Evolutionary conservation across 352 stramenopile species (phyloP).

Genomic region (Aphanomyces stellatus): DNA sequence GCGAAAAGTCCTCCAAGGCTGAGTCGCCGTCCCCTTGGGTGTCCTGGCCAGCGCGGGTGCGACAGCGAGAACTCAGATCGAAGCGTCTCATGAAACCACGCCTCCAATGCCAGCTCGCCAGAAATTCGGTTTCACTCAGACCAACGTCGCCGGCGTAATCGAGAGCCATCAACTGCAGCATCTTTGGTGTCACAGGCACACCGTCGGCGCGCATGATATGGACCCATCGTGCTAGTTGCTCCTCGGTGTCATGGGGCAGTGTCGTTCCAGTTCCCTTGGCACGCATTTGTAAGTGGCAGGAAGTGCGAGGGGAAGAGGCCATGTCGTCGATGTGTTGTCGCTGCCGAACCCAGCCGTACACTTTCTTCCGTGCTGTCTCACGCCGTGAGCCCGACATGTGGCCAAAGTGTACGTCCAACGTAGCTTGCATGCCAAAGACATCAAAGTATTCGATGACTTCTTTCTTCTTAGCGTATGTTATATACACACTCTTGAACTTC

Average conservation of each 20-base stretch:
- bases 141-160: not conserved
- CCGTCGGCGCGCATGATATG: not conserved
- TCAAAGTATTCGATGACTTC: not conserved
- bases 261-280: not conserved
- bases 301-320: not conserved
- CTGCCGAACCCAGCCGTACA: slow-evolving; percentile 3
- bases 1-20: not conserved
- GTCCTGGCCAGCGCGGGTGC: not conserved
- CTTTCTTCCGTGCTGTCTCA: slow-evolving; percentile 15
- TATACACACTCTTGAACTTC: not conserved
- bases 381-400: not conserved
- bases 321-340: not conserved
- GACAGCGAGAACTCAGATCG: not conserved
- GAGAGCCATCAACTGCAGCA: not conserved
- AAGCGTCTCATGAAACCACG: not conserved
- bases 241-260: not conserved
- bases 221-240: not conserved
- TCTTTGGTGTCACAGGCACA: not conserved
- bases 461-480: not conserved
- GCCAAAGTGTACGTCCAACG: not conserved
- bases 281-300: not conserved
- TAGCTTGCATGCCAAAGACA: not conserved
- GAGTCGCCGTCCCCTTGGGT: not conserved
- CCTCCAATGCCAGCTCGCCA: not conserved
- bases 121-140: not conserved